Conservation (phyloP, 2,329 filamentous ascomycete genomes). For the Fusarium algeriense region DNA sequence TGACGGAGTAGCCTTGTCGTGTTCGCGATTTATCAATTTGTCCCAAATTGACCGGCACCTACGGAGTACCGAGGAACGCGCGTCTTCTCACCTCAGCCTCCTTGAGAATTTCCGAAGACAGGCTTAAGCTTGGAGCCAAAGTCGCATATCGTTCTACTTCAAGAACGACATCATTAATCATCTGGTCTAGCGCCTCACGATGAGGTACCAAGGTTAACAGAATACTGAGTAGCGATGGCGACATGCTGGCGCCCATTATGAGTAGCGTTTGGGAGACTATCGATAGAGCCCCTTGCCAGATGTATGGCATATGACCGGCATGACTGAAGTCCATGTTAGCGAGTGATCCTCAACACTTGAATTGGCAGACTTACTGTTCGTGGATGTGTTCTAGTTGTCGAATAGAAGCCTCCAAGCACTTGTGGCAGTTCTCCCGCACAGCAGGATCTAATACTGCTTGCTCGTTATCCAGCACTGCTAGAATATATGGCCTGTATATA, state of each 20-base stretch:
- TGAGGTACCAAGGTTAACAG: constrained; percentile 68
- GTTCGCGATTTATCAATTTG: neutral
- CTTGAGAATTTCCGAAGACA: constrained; percentile 84
- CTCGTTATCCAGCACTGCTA: constrained; percentile 83
- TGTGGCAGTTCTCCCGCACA: constrained; percentile 82
- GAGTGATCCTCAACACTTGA: neutral
- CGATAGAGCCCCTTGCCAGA: constrained; percentile 86
- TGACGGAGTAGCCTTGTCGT: neutral
- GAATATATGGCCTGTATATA: constrained; percentile 86
- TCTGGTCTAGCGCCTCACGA: constrained; percentile 75
- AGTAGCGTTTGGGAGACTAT: constrained; percentile 86
- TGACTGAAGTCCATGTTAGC: constrained; percentile 63
- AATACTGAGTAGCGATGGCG: constrained; percentile 75
- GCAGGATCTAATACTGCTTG: constrained; percentile 76
- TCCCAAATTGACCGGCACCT: constrained; percentile 3
- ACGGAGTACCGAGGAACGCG: constrained; percentile 66
- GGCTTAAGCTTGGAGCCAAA: constrained; percentile 79
- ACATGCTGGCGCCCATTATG: constrained; percentile 88
- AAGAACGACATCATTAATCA: constrained; percentile 81
- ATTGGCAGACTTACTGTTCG: constrained; percentile 71
- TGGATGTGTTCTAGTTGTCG: constrained; percentile 83
- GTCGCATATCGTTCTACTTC: constrained; percentile 81
- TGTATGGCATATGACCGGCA: constrained; percentile 85
- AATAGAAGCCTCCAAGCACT: constrained; percentile 83
- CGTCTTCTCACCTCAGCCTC: constrained; percentile 81